phyloP scores from a whole-genome alignment of 257 asterid species.

The Osmanthus fragrans region DNA sequence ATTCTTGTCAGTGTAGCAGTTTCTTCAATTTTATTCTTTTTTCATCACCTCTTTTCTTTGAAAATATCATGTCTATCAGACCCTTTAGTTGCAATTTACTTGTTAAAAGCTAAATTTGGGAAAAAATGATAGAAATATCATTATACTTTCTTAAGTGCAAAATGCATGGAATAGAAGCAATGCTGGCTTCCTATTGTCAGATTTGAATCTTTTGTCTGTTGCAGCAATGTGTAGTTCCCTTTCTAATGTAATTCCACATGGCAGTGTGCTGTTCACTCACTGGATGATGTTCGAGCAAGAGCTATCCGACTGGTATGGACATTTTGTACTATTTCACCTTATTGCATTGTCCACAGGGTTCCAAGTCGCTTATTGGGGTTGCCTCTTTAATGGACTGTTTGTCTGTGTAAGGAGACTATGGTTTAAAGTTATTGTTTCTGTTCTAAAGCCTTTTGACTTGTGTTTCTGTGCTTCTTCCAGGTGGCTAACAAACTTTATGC shows the following conservation, averaged over 20 bases:
- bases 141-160: neutral
- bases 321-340: constrained; percentile 22
- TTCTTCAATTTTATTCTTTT: neutral
- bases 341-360: constrained; percentile 7
- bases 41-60: constrained; percentile 8
- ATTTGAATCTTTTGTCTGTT: constrained; percentile 22
- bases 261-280: constrained; percentile 90
- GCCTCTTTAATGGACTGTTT: neutral
- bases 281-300: constrained; percentile 88
- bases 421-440: constrained; percentile 21
- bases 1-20: neutral
- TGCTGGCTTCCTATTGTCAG: constrained; percentile 4
- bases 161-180: constrained; percentile 16
- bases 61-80: constrained; percentile 1
- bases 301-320: constrained; percentile 87
- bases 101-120: constrained; percentile 16
- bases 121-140: neutral
- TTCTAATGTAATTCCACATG: constrained; percentile 32
- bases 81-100: constrained; percentile 4
- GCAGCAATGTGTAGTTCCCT: constrained; percentile 17
- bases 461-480: constrained; percentile 45
- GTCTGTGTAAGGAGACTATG: constrained; percentile 1
- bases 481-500: constrained; percentile 85
- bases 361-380: neutral
- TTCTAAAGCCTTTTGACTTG: constrained; percentile 21